Percentiles rank a stretch among this genome's conserved stretches.
phyloP scores from a whole-genome alignment of 192 early-diverging fungal genomes.

The Lobosporangium transversale region DNA sequence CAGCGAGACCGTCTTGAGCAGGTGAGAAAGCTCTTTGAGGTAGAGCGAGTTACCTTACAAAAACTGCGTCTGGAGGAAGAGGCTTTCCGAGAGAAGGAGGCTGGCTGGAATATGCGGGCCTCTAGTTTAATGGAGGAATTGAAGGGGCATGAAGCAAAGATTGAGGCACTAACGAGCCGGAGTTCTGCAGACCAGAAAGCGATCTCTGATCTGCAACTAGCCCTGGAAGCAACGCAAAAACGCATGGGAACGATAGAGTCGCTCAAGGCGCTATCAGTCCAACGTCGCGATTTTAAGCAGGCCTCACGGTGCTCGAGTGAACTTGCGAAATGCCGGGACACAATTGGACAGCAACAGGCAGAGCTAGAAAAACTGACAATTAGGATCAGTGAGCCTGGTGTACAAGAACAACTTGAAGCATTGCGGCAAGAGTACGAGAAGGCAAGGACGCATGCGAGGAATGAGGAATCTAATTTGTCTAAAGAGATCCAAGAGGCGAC shows the following conservation, averaged over 20 bases:
- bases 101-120: slow-evolving; percentile 33
- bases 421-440: slow-evolving; percentile 25
- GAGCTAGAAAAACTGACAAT: slow-evolving; percentile 6
- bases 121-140: slow-evolving; percentile 5
- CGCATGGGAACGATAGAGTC: slow-evolving; percentile 14
- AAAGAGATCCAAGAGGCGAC: slow-evolving; percentile 22
- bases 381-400: background rate
- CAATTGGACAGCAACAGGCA: background rate
- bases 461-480: slow-evolving; percentile 14
- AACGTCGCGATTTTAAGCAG: slow-evolving; percentile 46
- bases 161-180: slow-evolving; percentile 8
- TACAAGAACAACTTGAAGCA: slow-evolving; percentile 7
- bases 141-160: background rate
- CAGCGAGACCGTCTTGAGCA: slow-evolving; percentile 22
- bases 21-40: slow-evolving; percentile 19
- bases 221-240: slow-evolving; percentile 14
- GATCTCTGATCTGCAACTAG: slow-evolving; percentile 3
- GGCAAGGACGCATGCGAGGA: background rate
- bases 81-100: slow-evolving; percentile 28
- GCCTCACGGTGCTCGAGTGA: slow-evolving; percentile 33
- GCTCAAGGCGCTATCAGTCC: slow-evolving; percentile 25
- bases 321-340: slow-evolving; percentile 1
- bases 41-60: slow-evolving; percentile 11
- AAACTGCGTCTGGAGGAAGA: slow-evolving; percentile 29
- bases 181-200: slow-evolving; percentile 11